A percentile compares a stretch with the other conserved stretches of the same genome.
phyloP scores from a whole-genome alignment of 129 eudicot species.

The Lactuca saligna region DNA sequence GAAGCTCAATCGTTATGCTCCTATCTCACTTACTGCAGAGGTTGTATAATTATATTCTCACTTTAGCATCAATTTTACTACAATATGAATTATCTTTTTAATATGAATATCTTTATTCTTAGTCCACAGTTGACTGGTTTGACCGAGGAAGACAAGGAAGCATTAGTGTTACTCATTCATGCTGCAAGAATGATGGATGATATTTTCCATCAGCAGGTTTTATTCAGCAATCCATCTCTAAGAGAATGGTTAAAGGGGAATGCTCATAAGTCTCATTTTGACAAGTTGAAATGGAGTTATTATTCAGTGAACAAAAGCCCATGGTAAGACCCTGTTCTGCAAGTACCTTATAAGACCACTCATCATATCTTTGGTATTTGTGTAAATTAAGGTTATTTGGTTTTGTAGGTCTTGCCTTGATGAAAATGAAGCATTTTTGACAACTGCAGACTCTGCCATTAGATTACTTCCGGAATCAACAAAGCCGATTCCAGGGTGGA shows the following conservation, averaged over 20 bases:
- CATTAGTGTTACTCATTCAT: conserved; percentile 55
- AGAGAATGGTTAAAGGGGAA: conserved; percentile 74
- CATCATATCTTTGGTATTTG: neutral
- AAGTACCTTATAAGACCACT: neutral
- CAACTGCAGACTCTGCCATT: conserved; percentile 85
- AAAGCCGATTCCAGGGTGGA: conserved; percentile 71
- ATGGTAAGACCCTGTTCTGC: conserved; percentile 51
- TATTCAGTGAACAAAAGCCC: conserved; percentile 83
- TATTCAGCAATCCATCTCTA: conserved; percentile 78
- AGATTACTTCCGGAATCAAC: conserved; percentile 64
- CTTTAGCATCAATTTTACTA: conserved; percentile 8
- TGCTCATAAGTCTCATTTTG: conserved; percentile 54
- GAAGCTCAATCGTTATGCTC: conserved; percentile 81
- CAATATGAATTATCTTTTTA: neutral
- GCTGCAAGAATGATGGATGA: conserved; percentile 84
- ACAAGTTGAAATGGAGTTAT: conserved; percentile 79
- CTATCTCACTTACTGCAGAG: conserved; percentile 74
- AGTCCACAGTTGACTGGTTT: conserved; percentile 63
- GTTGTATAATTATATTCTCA: conserved; percentile 53
- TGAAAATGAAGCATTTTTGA: conserved; percentile 83
- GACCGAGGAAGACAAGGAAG: conserved; percentile 69
- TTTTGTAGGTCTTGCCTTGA: conserved; percentile 82
- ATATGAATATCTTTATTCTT: too few species aligned
- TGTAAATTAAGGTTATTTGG: conserved; percentile 6
- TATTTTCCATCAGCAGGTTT: conserved; percentile 78